Base-by-base conservation (phyloP, 164 flowering plant species). In the Pachysandra terminalis region DNA sequence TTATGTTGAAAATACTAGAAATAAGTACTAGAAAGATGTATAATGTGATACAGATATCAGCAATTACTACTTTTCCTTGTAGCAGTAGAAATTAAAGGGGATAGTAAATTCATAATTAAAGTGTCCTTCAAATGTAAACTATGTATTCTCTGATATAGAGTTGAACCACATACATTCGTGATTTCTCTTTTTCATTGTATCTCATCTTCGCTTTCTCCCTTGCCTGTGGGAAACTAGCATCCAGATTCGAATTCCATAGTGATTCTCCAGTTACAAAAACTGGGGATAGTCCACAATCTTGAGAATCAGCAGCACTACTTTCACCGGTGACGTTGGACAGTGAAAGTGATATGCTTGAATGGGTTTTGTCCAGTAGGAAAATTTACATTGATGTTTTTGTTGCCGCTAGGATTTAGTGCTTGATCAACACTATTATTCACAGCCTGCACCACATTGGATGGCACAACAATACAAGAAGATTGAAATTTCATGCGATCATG, bases 101-200 rank as follows among this genome's bases (percentile, higher is more conserved):
- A n/a, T n/a, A n/a, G n/a, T n/a, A n/a, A n/a, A n/a, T n/a, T n/a
- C n/a, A n/a, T n/a, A n/a, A n/a, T n/a, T n/a, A n/a, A n/a, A n/a
- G n/a, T n/a, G n/a, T n/a, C n/a, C n/a, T n/a, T n/a, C n/a, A n/a
- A n/a, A n/a, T n/a, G n/a, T n/a, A n/a, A n/a, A n/a, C n/a, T n/a
- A n/a, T n/a, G n/a, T n/a, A n/a, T n/a, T n/a, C n/a, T n/a, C n/a
- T n/a, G n/a, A 37, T 37, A 49, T 21, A 55, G 51, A 52, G 54
- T 16, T 57, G 41, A 71, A 64, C 53, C 0, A 77, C 86, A 19
- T 76, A 87, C 93, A 61, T 81, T 56, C 97, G 70, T n/a, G 79
- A 84, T 72, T 85, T 89, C 87, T 87, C 89, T 72, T 91, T 87
- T 67, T 89, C 93, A 10, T 83, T 81, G 85, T 91, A 91, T 83